These are phyloP conservation scores for Rhytidiadelphus loreus DNA, from an alignment of 225 moss, liverwort and hornwort genomes.

Conservation along the genomic window DNA sequence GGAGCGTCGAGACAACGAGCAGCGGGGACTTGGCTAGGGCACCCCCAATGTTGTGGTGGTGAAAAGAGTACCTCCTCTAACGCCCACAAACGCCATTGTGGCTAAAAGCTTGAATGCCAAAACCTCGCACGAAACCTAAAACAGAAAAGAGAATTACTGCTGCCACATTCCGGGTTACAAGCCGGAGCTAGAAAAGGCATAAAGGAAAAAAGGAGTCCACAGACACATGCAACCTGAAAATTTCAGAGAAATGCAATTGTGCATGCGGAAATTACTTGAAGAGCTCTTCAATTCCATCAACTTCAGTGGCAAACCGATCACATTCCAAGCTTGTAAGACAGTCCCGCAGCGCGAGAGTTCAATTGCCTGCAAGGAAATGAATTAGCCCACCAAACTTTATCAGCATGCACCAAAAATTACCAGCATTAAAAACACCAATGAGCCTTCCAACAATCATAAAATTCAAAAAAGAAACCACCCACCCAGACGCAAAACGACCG, in stretches of 20 bases:
- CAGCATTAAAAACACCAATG: neutral
- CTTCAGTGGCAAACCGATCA: neutral
- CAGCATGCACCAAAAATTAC: neutral
- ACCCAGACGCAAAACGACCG: neutral
- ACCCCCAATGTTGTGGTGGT: neutral
- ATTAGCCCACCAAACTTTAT: neutral
- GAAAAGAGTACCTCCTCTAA: conserved; percentile 1
- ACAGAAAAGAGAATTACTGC: neutral
- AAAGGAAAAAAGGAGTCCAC: neutral
- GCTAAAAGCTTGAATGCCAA: neutral
- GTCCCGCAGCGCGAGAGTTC: neutral
- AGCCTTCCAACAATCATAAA: neutral
- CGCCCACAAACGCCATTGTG: conserved; percentile 21
- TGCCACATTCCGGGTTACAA: neutral
- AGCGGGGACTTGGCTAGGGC: conserved; percentile 3
- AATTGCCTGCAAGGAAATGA: neutral
- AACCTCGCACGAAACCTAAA: neutral
- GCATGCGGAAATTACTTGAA: neutral
- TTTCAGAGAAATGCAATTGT: neutral
- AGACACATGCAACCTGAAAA: neutral
- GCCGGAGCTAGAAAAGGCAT: neutral
- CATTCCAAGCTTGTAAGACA: neutral
- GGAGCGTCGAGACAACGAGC: neutral
- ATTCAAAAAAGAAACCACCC: neutral
- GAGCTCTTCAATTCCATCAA: neutral